A percentile compares a stretch with the other conserved stretches of the same genome.
Conservation (phyloP, 352 stramenopile species). For the Pythium phragmiticola region DNA sequence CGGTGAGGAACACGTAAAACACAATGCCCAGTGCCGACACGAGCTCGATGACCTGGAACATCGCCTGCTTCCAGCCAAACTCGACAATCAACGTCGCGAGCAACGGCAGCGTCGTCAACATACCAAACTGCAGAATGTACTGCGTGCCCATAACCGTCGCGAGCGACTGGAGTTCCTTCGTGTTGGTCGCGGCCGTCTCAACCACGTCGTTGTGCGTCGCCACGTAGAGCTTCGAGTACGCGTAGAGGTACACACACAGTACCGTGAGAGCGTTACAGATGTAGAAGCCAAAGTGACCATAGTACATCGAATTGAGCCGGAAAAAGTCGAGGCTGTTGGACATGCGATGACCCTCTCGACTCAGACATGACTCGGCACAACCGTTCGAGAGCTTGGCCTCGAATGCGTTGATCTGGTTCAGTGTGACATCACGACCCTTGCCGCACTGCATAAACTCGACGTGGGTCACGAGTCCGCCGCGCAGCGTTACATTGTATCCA, state of each 20-base stretch:
- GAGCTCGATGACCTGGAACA: conserved; percentile 77
- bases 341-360: conserved; percentile 81
- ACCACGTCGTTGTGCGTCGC: conserved; percentile 64
- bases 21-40: conserved; percentile 75
- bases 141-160: conserved; percentile 80
- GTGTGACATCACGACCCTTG: conserved; percentile 85
- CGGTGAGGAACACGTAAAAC: conserved; percentile 88
- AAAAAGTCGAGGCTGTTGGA: conserved; percentile 85
- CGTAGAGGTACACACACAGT: conserved; percentile 81
- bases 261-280: conserved; percentile 83
- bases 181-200: conserved; percentile 69
- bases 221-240: conserved; percentile 87
- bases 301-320: conserved; percentile 89
- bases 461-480: conserved; percentile 76
- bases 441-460: conserved; percentile 89
- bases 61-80: conserved; percentile 79
- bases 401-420: conserved; percentile 88
- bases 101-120: conserved; percentile 85
- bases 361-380: conserved; percentile 76
- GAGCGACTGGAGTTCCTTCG: conserved; percentile 73
- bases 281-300: conserved; percentile 89
- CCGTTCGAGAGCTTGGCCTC: conserved; percentile 86
- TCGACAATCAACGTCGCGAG: conserved; percentile 83
- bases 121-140: conserved; percentile 89
- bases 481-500: conserved; percentile 80